Conservation (phyloP, 768 basidiomycete species). For the Tremella fuciformis region DNA sequence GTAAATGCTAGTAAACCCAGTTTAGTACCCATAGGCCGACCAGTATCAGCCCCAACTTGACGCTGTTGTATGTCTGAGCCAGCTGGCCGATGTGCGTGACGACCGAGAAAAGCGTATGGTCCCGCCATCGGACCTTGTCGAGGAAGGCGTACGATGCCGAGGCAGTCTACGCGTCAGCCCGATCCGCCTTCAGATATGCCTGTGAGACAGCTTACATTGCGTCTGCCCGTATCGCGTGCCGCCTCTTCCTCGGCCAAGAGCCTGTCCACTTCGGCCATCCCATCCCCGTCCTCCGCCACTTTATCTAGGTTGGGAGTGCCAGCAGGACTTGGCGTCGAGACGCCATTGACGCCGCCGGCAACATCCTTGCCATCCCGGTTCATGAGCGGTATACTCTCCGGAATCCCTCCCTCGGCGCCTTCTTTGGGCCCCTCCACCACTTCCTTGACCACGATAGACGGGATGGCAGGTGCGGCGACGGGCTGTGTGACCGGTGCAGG, state of each 20-base stretch:
- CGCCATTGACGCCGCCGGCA: constrained; percentile 6
- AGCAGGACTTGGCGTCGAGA: too few relatives aligned
- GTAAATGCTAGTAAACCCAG: constrained; percentile 57
- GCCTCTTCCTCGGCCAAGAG: constrained; percentile 1
- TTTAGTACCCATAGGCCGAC: constrained; percentile 66
- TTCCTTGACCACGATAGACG: constrained; percentile 41
- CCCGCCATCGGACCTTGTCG: constrained; percentile 29
- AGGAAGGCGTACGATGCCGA: too few relatives aligned
- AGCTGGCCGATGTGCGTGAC: constrained; percentile 51
- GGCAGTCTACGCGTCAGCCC: background rate
- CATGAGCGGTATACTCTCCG: constrained; percentile 50
- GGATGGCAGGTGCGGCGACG: constrained; percentile 12
- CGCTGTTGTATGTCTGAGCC: constrained; percentile 55
- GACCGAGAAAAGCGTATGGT: constrained; percentile 55
- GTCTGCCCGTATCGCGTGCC: background rate
- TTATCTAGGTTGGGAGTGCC: background rate
- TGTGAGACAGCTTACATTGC: background rate
- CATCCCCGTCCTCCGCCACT: constrained; percentile 8
- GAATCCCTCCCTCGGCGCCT: constrained; percentile 38
- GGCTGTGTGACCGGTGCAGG: constrained; percentile 30
- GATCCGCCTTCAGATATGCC: background rate
- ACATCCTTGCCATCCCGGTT: constrained; percentile 34
- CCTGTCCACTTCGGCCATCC: constrained; percentile 2
- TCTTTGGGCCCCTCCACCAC: constrained; percentile 34
- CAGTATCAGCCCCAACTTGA: constrained; percentile 55